phyloP scores from a whole-genome alignment of 177 flowering plant species.

The Vitis hybrid region DNA sequence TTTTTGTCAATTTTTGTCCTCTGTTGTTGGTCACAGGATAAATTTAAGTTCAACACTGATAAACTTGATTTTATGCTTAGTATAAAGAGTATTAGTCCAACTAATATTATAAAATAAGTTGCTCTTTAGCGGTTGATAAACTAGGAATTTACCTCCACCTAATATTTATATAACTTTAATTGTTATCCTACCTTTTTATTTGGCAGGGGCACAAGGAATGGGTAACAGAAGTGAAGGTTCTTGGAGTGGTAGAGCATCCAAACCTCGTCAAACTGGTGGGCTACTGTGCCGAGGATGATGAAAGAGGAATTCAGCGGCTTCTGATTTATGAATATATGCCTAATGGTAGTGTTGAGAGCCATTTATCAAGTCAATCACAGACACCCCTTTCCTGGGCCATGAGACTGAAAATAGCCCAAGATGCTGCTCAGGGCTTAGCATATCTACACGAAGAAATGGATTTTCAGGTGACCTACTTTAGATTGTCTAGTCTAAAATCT shows the following conservation, averaged over 20 bases:
- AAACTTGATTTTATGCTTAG: no score
- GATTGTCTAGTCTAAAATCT: no score
- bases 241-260: conserved; percentile 51
- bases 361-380: conserved; percentile 5
- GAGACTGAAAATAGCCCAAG: conserved; percentile 44
- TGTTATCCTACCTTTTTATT: neutral
- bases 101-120: no score
- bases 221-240: conserved; percentile 52
- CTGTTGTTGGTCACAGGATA: no score
- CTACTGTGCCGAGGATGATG: conserved; percentile 52
- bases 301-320: conserved; percentile 49
- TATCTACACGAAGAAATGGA: conserved; percentile 48
- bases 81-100: no score
- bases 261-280: conserved; percentile 51
- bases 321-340: conserved; percentile 32
- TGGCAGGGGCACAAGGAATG: conserved; percentile 52
- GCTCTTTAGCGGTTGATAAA: no score
- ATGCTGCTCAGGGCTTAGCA: conserved; percentile 43
- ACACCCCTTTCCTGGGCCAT: conserved; percentile 25
- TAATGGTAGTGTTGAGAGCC: conserved; percentile 20
- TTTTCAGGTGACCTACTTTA: conserved; percentile 9
- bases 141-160: no score
- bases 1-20: no score
- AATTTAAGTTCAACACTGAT: no score
- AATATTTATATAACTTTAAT: no score